Evolutionary conservation across 495 filamentous ascomycete species (phyloP), one percentile per base, ranked within the genome.

Genomic region (Pyronema domesticum): DNA sequence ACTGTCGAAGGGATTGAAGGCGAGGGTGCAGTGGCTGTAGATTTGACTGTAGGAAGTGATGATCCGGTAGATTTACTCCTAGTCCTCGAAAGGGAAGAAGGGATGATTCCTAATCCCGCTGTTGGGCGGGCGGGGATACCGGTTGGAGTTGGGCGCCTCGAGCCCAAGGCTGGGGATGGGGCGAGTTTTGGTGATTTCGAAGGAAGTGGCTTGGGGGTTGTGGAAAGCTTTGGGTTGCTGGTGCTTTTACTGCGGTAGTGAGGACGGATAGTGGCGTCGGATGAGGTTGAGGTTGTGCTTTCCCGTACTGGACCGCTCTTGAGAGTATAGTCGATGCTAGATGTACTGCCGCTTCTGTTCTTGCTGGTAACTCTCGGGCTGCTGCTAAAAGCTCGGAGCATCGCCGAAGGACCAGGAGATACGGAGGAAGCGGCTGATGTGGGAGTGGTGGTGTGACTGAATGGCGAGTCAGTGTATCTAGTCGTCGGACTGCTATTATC

Each of bases 341-440:
- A 46, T 15, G 55, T 52, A 42, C 60, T 60, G 18, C 10, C 37
- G 60, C 51, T 54, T 58, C 54, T 54, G 30, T 34, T 50, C 47
- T 17, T 50, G 30, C 30, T 50, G 11, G 11, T 68, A 18, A 58
- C 58, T 40, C 78, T 71, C 23, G 77, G 80, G 30, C 86, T 71
- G 7, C 85, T 84, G 15, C 85, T 82, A 58, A 81, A 72, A 51
- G 74, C 82, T 56, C 77, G 73, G 15, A 85, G 78, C 35, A 80
- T 70, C 23, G 74, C 72, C 42, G 67, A 70, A 55, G 83, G 75
- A 1, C 86, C 84, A 9, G 91, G 88, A 37, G 91, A 98, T 65
- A 91, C 84, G n/a, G 91, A 95, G 7, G 88, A 94, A 63, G 23
- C 23, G 88, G 36, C 78, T 7, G 91, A 95, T n/a, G 89, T 95